These are phyloP conservation scores for Polychaeton citri DNA, from an alignment of 2,329 filamentous ascomycete genomes.

Conservation along the genomic window DNA sequence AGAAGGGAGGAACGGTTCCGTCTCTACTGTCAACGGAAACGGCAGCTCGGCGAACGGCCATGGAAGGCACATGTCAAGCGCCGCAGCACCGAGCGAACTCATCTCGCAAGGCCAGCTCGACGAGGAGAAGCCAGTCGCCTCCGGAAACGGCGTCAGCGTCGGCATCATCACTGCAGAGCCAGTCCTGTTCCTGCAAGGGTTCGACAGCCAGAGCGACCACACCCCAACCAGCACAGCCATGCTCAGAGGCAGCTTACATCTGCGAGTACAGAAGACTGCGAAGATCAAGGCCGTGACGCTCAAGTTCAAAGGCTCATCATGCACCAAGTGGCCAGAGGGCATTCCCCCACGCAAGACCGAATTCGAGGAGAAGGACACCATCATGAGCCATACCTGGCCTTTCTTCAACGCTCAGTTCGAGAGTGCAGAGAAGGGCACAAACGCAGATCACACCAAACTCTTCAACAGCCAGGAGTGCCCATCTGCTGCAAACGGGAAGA, in stretches of 20 bases:
- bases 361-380: constrained; percentile 67
- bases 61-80: not conserved
- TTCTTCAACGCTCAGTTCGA: constrained; percentile 76
- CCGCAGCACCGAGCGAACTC: not conserved
- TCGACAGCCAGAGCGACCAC: constrained; percentile 51
- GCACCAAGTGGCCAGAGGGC: constrained; percentile 91
- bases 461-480: constrained; percentile 29
- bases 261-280: constrained; percentile 74
- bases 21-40: not conserved
- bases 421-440: constrained; percentile 45
- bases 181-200: constrained; percentile 66
- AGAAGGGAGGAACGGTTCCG: constrained; percentile 23
- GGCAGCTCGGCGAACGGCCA: not conserved
- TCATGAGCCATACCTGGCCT: constrained; percentile 77
- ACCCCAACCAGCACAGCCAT: constrained; percentile 62
- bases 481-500: constrained; percentile 19
- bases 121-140: constrained; percentile 58
- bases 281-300: constrained; percentile 88
- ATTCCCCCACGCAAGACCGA: constrained; percentile 80
- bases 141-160: constrained; percentile 61
- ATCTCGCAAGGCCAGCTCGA: constrained; percentile 15
- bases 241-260: constrained; percentile 66
- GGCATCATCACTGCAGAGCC: constrained; percentile 66
- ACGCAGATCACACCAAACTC: constrained; percentile 49
- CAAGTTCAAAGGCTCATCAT: constrained; percentile 70